Conservation (phyloP, 805 yeast species). For the Schizosaccharomyces octosporus region DNA sequence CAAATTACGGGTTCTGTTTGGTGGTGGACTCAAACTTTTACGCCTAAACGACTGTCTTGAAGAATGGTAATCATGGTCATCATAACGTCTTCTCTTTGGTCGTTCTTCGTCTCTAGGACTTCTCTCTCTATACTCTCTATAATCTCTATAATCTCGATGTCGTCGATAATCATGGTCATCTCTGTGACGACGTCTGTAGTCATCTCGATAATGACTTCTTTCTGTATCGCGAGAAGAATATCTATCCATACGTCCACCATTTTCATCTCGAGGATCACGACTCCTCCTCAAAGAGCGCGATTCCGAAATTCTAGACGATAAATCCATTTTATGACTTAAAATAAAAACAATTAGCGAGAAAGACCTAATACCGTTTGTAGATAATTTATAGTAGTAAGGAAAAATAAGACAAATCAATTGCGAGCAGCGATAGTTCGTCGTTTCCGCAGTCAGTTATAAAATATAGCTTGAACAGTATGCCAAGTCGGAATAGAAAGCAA, state of each 20-base stretch:
- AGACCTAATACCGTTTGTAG: too few relatives aligned
- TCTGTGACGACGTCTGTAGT: background rate
- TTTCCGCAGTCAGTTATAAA: too few relatives aligned
- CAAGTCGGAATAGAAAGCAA: too few relatives aligned
- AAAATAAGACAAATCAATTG: too few relatives aligned
- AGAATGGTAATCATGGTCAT: background rate
- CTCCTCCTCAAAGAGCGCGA: background rate
- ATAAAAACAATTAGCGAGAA: too few relatives aligned
- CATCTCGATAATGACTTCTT: background rate
- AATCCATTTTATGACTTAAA: background rate
- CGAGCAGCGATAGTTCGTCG: too few relatives aligned
- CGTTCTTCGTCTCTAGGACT: constrained; percentile 6
- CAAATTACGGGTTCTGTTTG: background rate
- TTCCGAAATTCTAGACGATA: background rate
- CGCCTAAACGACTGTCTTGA: constrained; percentile 3
- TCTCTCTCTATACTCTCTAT: background rate
- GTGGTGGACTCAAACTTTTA: constrained; percentile 4
- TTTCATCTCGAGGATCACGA: background rate
- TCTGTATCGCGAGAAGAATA: too few relatives aligned
- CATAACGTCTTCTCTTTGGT: constrained; percentile 4
- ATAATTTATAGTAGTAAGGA: too few relatives aligned
- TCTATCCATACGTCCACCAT: background rate
- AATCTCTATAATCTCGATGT: too few relatives aligned
- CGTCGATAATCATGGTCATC: background rate
- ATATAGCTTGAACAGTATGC: too few relatives aligned